Evolutionary conservation across 176 grass and related monocot species (phyloP).

Genomic region (Oryza officinalis): DNA sequence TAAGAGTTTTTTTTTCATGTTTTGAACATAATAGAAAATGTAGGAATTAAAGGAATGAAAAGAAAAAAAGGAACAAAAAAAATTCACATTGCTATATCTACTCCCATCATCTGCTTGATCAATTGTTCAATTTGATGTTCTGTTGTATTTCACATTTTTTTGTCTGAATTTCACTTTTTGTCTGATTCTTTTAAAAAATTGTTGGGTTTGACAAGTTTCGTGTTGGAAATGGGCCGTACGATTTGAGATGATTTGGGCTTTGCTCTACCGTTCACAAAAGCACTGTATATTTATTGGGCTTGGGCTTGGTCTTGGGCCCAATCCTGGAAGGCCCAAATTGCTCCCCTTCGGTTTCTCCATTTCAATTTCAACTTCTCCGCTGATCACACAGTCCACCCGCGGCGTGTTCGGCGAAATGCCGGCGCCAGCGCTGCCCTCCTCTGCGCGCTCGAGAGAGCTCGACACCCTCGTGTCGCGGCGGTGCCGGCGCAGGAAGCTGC

Average conservation of each 20-base stretch:
- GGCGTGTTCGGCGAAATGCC: conserved; percentile 11
- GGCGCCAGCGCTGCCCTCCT: background rate
- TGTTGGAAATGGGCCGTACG: too few relatives aligned
- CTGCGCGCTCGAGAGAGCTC: background rate
- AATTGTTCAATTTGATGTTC: background rate
- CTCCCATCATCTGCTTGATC: background rate
- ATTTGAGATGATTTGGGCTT: too few relatives aligned
- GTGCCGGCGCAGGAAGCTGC: background rate
- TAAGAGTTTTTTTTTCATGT: conserved; percentile 18
- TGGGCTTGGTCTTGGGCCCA: background rate
- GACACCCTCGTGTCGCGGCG: background rate
- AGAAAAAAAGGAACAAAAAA: background rate
- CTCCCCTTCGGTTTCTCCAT: too few relatives aligned
- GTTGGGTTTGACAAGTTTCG: too few relatives aligned
- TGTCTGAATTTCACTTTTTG: background rate
- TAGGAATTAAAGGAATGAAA: background rate
- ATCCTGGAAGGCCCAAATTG: background rate
- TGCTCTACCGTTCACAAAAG: too few relatives aligned
- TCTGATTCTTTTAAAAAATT: too few relatives aligned
- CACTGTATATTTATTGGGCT: background rate
- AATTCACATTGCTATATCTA: background rate
- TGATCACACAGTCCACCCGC: too few relatives aligned
- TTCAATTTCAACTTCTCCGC: background rate
- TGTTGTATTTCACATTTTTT: background rate
- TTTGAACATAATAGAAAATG: conserved; percentile 17